Evolutionary conservation across 1,284 basidiomycete species (phyloP).

Genomic region (Laetiporus sulphureus): DNA sequence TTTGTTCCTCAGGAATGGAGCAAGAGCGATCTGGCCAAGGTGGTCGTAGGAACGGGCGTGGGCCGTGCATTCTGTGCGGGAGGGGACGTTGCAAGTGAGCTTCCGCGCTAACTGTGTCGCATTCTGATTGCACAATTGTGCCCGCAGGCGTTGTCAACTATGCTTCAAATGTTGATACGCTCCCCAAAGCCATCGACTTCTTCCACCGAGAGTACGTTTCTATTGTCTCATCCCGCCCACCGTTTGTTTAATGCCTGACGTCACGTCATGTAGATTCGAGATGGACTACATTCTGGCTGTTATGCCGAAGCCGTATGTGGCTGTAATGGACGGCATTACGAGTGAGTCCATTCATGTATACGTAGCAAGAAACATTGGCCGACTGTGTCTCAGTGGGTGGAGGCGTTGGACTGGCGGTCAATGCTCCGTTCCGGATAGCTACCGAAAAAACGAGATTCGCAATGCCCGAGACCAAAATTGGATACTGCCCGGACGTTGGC

Average conservation of each 20-base stretch:
- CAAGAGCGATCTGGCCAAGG: constrained; percentile 62
- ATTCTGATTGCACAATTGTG: not conserved
- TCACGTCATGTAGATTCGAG: constrained; percentile 58
- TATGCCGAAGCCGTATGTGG: constrained; percentile 82
- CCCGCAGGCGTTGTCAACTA: constrained; percentile 49
- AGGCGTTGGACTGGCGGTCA: constrained; percentile 86
- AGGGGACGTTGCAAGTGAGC: constrained; percentile 85
- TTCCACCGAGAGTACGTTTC: constrained; percentile 81
- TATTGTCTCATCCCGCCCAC: not conserved
- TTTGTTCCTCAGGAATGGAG: constrained; percentile 64
- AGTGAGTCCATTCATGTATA: constrained; percentile 54
- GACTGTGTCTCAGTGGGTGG: constrained; percentile 99
- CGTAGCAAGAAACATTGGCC: too few species aligned
- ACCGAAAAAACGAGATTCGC: constrained; percentile 90
- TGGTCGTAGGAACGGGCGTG: constrained; percentile 74
- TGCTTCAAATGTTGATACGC: constrained; percentile 42
- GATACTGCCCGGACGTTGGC: constrained; percentile 88
- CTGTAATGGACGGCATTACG: constrained; percentile 86
- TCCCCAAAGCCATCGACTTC: constrained; percentile 68
- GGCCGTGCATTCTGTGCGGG: constrained; percentile 92
- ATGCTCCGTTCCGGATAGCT: constrained; percentile 88
- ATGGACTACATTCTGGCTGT: constrained; percentile 83
- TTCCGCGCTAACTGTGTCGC: constrained; percentile 7
- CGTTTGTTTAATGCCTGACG: constrained; percentile 4
- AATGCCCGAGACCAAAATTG: constrained; percentile 98